Percentiles rank a stretch among this genome's conserved stretches.
Conservation (phyloP, 495 filamentous ascomycete species). For the Penicillium ochrochloron region DNA sequence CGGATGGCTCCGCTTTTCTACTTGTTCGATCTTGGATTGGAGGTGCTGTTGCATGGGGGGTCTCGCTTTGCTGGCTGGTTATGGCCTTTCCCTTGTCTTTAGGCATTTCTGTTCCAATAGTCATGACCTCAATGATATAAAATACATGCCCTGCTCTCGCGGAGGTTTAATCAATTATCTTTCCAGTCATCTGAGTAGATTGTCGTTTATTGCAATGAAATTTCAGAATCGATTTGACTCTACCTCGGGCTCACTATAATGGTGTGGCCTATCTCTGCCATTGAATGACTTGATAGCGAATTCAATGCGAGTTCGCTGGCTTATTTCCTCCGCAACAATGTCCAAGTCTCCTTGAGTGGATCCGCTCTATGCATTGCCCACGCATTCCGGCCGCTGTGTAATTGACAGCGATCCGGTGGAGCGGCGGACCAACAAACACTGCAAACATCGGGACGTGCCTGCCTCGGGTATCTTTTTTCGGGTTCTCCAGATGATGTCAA, state of each 20-base stretch:
- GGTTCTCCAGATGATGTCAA: conserved; percentile 50
- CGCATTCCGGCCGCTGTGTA: conserved; percentile 16
- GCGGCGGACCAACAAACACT: conserved; percentile 37
- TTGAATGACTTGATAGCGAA: not conserved
- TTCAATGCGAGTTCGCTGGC: not conserved
- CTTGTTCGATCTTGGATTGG: conserved; percentile 13
- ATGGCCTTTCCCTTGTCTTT: conserved; percentile 37
- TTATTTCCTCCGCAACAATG: not conserved
- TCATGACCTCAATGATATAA: conserved; percentile 50
- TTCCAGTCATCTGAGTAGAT: not conserved
- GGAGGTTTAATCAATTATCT: conserved; percentile 9
- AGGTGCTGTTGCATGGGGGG: conserved; percentile 28
- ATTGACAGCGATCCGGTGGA: conserved; percentile 29
- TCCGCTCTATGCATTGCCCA: not conserved
- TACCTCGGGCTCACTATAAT: not conserved
- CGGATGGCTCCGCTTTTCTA: conserved; percentile 23
- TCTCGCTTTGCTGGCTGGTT: conserved; percentile 33
- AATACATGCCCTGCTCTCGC: conserved; percentile 35
- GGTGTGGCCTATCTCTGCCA: too few species aligned
- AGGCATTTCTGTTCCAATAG: conserved; percentile 43
- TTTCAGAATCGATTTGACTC: not conserved
- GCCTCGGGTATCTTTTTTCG: conserved; percentile 28
- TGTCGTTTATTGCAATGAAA: not conserved
- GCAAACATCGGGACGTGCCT: conserved; percentile 40
- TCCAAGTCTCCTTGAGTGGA: not conserved